These are phyloP conservation scores for Turnera subulata DNA, from an alignment of 345 rosid genomes.

Conservation along the genomic window DNA sequence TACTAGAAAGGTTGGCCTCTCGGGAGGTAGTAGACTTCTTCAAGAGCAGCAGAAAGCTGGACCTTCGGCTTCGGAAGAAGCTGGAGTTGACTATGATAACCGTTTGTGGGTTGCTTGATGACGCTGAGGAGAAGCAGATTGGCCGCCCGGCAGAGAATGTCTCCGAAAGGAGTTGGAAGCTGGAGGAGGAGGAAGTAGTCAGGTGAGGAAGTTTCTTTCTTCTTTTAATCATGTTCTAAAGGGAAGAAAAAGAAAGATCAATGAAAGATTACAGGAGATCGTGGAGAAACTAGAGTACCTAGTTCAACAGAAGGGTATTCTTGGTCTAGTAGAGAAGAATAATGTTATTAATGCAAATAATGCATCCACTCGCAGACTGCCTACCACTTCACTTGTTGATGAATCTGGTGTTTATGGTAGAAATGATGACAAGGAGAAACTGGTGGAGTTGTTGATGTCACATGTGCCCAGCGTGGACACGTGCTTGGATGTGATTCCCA, in stretches of 20 bases:
- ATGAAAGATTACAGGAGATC: conserved; percentile 1
- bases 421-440: conserved; percentile 6
- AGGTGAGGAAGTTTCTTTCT: neutral
- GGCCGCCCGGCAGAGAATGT: neutral
- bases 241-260: neutral
- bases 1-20: neutral
- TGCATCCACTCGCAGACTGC: neutral
- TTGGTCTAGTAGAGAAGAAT: conserved; percentile 15
- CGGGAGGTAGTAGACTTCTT: neutral
- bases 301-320: conserved; percentile 5
- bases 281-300: conserved; percentile 10
- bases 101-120: neutral
- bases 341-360: conserved; percentile 5
- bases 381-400: conserved; percentile 19
- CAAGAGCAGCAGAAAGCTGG: neutral
- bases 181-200: neutral
- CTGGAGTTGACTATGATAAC: neutral
- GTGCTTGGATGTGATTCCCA: conserved; percentile 16
- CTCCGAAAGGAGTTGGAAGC: neutral
- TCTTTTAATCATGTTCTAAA: conserved; percentile 7
- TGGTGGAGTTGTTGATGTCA: conserved; percentile 1
- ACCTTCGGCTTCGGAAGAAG: neutral
- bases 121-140: conserved; percentile 4
- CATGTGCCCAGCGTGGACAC: neutral
- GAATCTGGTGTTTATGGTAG: conserved; percentile 28